Evolutionary conservation across 345 rosid species (phyloP), one percentile per base, ranked within the genome.

Genomic region (Hevea brasiliensis): DNA sequence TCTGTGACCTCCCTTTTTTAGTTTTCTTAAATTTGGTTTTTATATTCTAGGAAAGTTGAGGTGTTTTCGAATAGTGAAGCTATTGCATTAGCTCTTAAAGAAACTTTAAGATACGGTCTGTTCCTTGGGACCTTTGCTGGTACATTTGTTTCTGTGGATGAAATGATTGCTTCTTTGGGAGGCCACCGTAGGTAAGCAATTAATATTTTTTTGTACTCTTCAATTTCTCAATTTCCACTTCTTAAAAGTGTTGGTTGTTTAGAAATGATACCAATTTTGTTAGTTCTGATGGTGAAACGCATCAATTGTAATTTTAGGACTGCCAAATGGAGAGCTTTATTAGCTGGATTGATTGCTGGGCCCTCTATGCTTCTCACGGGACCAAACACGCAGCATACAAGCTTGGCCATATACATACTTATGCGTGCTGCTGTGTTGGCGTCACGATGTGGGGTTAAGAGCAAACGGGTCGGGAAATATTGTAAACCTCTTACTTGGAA

Each of bases 401-500:
- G 95, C 81, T 82, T 92, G 82, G 95, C 97, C 68, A 85, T 92
- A 35, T 94, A 94, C 82, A 90, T 94, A 76, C 81, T 94, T 65
- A 92, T 94, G 94, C 93, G 97, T 26, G 98, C 98, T 21, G 86
- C 92, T 9, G 98, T 94, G 17, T 86, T 94, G 79, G 97, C 97
- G 17, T 87, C 97, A 0, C 92, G 97, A 1, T 94, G 98, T 58
- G 98, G 98, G 29, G 92, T 94, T 71, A 94, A 94, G 68, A 94
- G 98, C 78, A 86, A 86, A 71, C 88, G 85, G 55, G 89, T 92
- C 73, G 97, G 95, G 68, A 77, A 74, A 42, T 61, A 86, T n/a
- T 94, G 97, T 76, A 89, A 89, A 79, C 98, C 98, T 40, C 97
- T 94, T 74, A 89, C 98, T 50, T 94, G 98, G 98, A 92, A 89